phyloP scores from a whole-genome alignment of 306 rosid species.

The Cercis canadensis region DNA sequence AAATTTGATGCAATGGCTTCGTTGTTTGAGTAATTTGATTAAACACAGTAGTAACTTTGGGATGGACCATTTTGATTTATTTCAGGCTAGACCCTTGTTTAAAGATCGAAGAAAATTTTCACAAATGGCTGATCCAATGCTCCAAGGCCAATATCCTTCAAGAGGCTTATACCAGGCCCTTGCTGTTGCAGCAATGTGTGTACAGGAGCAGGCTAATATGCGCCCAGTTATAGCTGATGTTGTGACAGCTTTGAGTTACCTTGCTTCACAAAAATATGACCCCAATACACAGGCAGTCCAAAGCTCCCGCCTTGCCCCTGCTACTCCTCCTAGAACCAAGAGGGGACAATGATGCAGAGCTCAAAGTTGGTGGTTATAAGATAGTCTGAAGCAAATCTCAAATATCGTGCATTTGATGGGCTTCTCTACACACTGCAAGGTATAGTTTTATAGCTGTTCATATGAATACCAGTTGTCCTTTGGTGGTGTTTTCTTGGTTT shows the following conservation, averaged over 20 bases:
- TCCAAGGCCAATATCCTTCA: conserved; percentile 84
- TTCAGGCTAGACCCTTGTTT: conserved; percentile 88
- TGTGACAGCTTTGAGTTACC: conserved; percentile 89
- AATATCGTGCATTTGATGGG: conserved; percentile 11
- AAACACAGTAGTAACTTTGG: conserved; percentile 19
- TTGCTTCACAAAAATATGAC: conserved; percentile 72
- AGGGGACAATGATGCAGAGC: conserved; percentile 53
- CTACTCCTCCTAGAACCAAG: conserved; percentile 71
- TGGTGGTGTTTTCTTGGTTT: conserved; percentile 33
- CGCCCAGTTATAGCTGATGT: conserved; percentile 92
- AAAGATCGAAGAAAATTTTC: conserved; percentile 66
- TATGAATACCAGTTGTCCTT: conserved; percentile 31
- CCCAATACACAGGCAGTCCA: conserved; percentile 57
- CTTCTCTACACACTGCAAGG: conserved; percentile 33
- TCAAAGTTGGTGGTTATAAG: conserved; percentile 43
- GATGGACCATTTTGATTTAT: conserved; percentile 10
- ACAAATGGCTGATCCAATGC: conserved; percentile 84
- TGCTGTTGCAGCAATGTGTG: conserved; percentile 93
- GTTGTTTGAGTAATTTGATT: conserved; percentile 5
- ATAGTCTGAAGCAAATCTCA: conserved; percentile 27
- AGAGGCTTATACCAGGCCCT: conserved; percentile 89
- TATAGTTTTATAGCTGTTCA: conserved; percentile 41
- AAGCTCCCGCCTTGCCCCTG: conserved; percentile 59
- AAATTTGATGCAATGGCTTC: conserved; percentile 12
- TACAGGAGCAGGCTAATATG: conserved; percentile 87